Evolutionary conservation across 176 grass and related monocot species (phyloP), one percentile per base, ranked within the genome.

Genomic region (Puccinellia tenuiflora): DNA sequence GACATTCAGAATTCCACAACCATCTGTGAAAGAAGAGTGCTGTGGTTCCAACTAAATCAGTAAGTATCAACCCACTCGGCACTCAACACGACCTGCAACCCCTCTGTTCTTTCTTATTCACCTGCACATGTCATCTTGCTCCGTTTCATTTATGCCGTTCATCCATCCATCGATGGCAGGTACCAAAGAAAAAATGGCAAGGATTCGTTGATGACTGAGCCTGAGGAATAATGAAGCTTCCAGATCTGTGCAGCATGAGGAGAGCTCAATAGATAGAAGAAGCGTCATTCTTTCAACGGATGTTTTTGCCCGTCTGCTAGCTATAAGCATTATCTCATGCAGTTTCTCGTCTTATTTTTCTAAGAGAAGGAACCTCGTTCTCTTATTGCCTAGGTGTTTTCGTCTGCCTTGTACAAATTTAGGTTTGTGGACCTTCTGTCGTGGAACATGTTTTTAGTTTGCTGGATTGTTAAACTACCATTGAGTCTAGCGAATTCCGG

Each of bases 171-270:
- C 1, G 8, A 10, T 1, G 21, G 72, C 60, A 85, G 83, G 46
- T 53, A 24, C 47, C 17, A 78, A 68, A 8, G 13, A 28, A 28
- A 11, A 15, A 33, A 31, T 75, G 65, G 84, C 17, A 33, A 61
- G 17, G 28, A 60, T 71, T 78, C 13, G 7, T 12, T 52, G 73
- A 77, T 83, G 80, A 35, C 7, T 15, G 22, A 5, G 37, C 24
- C n/a, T n/a, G 43, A 72, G 39, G 31, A 61, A 72, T 47, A 79
- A 70, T 59, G 51, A 79, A 71, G 64, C 66, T 79, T 79, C 67
- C 51, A 37, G 75, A 60, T 79, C 2, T 61, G 52, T 85, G 38
- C 83, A 71, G 75, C 75, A 47, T 71, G 79, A 79, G 39, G 65
- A 71, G 76, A 79, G 65, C 84, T 29, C 46, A 30, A 71, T 28